These are phyloP conservation scores for Nephelium lappaceum DNA, from an alignment of 345 rosid species.

Conservation along the genomic window DNA sequence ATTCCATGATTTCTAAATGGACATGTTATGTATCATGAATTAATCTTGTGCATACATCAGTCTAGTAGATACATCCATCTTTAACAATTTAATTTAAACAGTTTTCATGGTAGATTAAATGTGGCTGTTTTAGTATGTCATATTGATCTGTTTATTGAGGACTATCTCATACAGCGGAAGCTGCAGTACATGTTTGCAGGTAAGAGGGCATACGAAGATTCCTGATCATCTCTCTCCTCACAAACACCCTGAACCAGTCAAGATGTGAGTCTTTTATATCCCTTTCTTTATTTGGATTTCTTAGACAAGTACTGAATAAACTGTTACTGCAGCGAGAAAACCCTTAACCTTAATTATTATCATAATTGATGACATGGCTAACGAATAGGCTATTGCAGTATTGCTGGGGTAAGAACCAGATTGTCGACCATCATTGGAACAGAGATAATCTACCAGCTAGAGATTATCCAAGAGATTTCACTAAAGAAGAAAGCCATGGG, in stretches of 20 bases:
- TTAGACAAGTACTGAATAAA: constrained; percentile 7
- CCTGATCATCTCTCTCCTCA: constrained; percentile 54
- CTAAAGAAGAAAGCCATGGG: constrained; percentile 6
- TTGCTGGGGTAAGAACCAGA: constrained; percentile 73
- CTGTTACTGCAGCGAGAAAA: background rate
- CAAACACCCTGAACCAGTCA: constrained; percentile 49
- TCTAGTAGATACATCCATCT: background rate
- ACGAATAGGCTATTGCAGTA: constrained; percentile 53
- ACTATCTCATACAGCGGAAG: constrained; percentile 44
- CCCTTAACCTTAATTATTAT: no score
- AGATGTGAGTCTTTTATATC: constrained; percentile 37
- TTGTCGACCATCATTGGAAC: constrained; percentile 57
- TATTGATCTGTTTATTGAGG: constrained; percentile 13
- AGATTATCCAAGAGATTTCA: constrained; percentile 42
- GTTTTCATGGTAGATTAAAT: constrained; percentile 8
- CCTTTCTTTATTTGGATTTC: background rate
- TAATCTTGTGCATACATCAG: background rate
- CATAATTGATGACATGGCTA: no score
- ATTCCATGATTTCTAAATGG: background rate
- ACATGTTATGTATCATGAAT: background rate
- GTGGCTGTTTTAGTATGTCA: background rate
- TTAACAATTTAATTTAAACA: background rate
- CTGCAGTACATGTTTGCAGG: constrained; percentile 59
- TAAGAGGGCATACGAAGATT: constrained; percentile 64
- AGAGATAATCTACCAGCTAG: constrained; percentile 55